Conservation (phyloP, 2,329 filamentous ascomycete genomes). For the Pestalotiopsis sp. region DNA sequence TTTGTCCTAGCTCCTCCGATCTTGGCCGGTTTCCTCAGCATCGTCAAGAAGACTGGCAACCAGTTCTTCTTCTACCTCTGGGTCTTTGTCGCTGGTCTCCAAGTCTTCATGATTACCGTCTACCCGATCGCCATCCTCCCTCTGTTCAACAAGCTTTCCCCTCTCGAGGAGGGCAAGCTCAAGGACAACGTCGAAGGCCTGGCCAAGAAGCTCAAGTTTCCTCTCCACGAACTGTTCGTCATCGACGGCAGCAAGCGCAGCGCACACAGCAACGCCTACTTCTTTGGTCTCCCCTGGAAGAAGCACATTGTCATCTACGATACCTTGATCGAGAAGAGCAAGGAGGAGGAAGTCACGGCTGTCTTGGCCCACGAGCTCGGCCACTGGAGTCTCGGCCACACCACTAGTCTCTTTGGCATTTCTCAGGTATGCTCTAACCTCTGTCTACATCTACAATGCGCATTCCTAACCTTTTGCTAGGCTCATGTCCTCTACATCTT, state of each 20-base stretch:
- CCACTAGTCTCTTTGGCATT: slow-evolving; percentile 86
- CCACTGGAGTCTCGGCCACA: slow-evolving; percentile 96
- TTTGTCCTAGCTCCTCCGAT: slow-evolving; percentile 83
- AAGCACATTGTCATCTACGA: slow-evolving; percentile 99
- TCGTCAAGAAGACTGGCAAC: slow-evolving; percentile 90
- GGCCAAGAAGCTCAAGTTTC: slow-evolving; percentile 84
- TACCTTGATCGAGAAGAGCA: slow-evolving; percentile 93
- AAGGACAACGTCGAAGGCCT: slow-evolving; percentile 87
- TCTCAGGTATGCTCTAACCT: slow-evolving; percentile 63
- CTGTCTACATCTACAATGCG: neutral
- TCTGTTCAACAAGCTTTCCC: slow-evolving; percentile 97
- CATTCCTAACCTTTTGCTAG: slow-evolving; percentile 48
- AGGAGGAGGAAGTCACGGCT: slow-evolving; percentile 89
- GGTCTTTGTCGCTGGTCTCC: slow-evolving; percentile 86
- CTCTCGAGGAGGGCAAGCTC: slow-evolving; percentile 82
- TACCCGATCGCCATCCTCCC: slow-evolving; percentile 94
- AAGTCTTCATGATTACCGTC: slow-evolving; percentile 93
- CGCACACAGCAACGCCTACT: slow-evolving; percentile 90
- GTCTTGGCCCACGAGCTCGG: slow-evolving; percentile 95
- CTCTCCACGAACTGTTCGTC: slow-evolving; percentile 88
- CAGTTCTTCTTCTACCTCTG: slow-evolving; percentile 98
- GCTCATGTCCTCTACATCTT: slow-evolving; percentile 97
- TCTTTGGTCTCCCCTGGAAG: slow-evolving; percentile 98
- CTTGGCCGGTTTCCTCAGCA: slow-evolving; percentile 88
- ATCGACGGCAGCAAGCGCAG: slow-evolving; percentile 91